Evolutionary conservation across 2,329 filamentous ascomycete species (phyloP).

Genomic region (Penicillium sp.): DNA sequence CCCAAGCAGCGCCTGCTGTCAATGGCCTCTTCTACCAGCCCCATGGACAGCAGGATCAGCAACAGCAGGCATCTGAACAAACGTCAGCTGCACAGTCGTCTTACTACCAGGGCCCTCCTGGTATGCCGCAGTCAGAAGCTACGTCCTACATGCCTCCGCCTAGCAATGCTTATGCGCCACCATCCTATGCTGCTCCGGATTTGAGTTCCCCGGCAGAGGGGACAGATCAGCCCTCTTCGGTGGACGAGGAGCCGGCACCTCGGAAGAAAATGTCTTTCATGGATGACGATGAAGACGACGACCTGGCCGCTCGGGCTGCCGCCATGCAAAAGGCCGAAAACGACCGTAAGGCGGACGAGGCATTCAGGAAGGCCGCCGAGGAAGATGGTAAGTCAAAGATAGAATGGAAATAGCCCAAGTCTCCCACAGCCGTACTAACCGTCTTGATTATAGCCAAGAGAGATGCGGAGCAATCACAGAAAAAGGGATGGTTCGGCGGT

Average conservation of each 20-base stretch:
- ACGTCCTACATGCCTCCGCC: constrained; percentile 43
- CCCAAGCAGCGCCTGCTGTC: constrained; percentile 30
- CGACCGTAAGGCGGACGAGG: constrained; percentile 75
- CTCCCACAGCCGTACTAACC: constrained; percentile 47
- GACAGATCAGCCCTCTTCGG: constrained; percentile 56
- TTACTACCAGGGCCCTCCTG: constrained; percentile 32
- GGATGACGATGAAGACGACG: constrained; percentile 76
- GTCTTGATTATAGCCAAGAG: constrained; percentile 40
- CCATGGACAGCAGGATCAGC: constrained; percentile 15
- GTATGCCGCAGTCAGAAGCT: constrained; percentile 28
- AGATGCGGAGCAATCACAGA: constrained; percentile 35
- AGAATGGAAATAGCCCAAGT: not conserved
- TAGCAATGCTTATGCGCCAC: constrained; percentile 42
- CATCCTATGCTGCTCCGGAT: constrained; percentile 43
- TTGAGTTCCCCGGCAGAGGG: constrained; percentile 43
- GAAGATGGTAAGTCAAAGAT: constrained; percentile 56
- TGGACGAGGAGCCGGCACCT: constrained; percentile 60
- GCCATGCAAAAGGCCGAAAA: constrained; percentile 63
- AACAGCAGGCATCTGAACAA: not conserved
- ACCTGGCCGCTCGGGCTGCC: constrained; percentile 60
- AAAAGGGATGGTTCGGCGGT: constrained; percentile 74
- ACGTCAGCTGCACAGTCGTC: constrained; percentile 23
- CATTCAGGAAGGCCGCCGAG: constrained; percentile 81
- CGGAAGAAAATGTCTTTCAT: constrained; percentile 76
- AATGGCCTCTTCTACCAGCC: constrained; percentile 34